Conservation (phyloP, 192 early-diverging fungal genomes). For the Linnemannia zychae region DNA sequence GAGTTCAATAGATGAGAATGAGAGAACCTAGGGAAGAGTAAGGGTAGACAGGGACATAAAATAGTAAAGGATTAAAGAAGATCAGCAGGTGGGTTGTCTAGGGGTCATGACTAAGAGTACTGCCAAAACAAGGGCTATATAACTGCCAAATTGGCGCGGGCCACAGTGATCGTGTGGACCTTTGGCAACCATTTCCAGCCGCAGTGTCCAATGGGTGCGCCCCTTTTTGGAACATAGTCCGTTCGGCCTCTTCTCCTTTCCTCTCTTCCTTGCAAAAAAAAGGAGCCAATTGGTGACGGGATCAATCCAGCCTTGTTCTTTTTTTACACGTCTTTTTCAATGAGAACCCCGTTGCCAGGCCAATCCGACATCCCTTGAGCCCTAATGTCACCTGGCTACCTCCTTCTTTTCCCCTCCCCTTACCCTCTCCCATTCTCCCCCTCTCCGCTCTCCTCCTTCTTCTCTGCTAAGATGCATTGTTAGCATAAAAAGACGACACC, state of each 20-base stretch:
- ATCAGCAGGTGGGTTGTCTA: background rate
- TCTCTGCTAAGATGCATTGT: background rate
- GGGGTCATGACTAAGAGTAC: background rate
- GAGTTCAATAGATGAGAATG: background rate
- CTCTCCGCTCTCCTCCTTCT: background rate
- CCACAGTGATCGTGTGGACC: background rate
- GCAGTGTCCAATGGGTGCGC: background rate
- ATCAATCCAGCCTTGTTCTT: background rate
- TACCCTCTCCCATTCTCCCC: too few species aligned
- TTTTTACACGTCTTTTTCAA: background rate
- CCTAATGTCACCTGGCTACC: background rate
- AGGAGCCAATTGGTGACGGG: background rate
- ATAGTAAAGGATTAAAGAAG: background rate
- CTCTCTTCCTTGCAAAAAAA: background rate
- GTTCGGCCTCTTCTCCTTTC: background rate
- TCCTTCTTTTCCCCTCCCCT: conserved; percentile 1
- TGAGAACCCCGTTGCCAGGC: background rate
- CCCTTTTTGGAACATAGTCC: background rate
- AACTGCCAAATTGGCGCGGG: background rate
- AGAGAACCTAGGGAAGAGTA: background rate
- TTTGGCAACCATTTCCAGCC: background rate
- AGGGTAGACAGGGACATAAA: background rate
- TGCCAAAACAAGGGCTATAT: background rate
- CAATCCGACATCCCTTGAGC: background rate
- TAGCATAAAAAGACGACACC: conserved; percentile 1